Evolutionary conservation across 306 rosid species (phyloP).

Genomic region (Cucumis sativus): Cucumber_9930_V3 NC_026656.2:20816501-20817000

Average conservation of each 20-base stretch:
- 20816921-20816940: no score
- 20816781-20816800: no score
- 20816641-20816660: neutral
- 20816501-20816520: neutral
- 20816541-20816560: neutral
- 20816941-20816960: no score
- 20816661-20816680: conserved; percentile 8
- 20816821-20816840: neutral
- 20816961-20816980: no score
- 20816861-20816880: no score
- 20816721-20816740: conserved; percentile 14
- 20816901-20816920: no score
- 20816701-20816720: conserved; percentile 12
- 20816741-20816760: neutral
- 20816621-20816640: conserved; percentile 1
- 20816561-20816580: neutral
- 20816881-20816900: no score
- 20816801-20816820: neutral
- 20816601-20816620: conserved; percentile 16
- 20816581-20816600: neutral
- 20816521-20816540: neutral
- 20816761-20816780: neutral
- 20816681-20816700: conserved; percentile 20
- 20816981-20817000: no score
- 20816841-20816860: neutral